These are phyloP conservation scores for Vaccinium darrowii DNA, from an alignment of 148 eudicot genomes.

Conservation along the genomic window DNA sequence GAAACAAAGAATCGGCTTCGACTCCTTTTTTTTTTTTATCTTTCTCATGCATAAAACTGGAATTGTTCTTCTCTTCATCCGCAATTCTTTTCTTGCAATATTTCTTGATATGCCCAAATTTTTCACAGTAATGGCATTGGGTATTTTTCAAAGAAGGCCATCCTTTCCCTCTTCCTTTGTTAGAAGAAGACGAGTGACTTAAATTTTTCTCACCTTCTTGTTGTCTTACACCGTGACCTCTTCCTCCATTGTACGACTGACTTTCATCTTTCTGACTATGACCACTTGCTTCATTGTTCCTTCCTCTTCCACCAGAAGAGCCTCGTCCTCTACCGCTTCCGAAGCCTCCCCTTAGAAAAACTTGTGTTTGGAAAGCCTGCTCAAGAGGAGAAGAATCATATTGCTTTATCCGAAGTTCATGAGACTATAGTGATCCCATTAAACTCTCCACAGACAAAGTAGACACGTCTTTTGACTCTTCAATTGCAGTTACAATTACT, in stretches of 20 bases:
- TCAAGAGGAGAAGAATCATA: not conserved
- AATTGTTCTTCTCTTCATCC: not conserved
- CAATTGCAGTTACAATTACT: no score
- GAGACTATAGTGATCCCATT: not conserved
- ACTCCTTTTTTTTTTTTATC: not conserved
- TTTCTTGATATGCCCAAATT: not conserved
- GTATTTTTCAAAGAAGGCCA: not conserved
- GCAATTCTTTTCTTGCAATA: not conserved
- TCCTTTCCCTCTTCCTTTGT: not conserved
- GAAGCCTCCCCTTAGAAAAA: not conserved
- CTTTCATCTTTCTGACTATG: not conserved
- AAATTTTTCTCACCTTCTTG: not conserved
- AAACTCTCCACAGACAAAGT: no score
- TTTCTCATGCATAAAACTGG: not conserved
- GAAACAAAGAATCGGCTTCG: not conserved
- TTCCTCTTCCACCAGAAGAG: not conserved
- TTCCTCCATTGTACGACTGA: not conserved
- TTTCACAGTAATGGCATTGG: not conserved
- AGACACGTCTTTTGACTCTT: no score
- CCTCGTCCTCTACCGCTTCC: not conserved
- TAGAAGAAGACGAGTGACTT: not conserved
- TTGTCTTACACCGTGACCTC: not conserved
- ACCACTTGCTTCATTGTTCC: not conserved
- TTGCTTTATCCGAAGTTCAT: not conserved
- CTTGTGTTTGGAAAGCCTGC: not conserved